These are phyloP conservation scores for Isabelozyma pseudorhagii DNA, from an alignment of 805 yeast genomes.

Conservation along the genomic window DNA sequence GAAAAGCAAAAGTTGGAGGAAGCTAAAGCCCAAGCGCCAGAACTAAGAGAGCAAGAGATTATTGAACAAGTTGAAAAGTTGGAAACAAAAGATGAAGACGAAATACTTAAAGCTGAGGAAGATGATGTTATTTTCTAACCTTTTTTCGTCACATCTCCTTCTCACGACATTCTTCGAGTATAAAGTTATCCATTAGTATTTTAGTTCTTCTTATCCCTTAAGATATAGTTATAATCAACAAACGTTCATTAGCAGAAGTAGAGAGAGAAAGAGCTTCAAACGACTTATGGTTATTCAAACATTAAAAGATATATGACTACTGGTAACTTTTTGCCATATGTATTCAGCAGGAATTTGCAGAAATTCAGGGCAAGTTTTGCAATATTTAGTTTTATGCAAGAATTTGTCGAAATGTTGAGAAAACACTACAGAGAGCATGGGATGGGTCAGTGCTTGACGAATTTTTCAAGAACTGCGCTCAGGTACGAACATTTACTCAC, in stretches of 20 bases:
- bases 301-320: no score
- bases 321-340: no score
- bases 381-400: no score
- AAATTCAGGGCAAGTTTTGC: no score
- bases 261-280: not conserved
- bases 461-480: no score
- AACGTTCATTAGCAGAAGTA: not conserved
- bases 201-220: not conserved
- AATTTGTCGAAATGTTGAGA: no score
- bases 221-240: not conserved
- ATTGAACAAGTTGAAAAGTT: constrained; percentile 26
- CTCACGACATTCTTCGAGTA: not conserved
- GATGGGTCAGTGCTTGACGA: no score
- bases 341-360: no score
- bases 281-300: no score
- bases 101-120: constrained; percentile 39
- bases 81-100: constrained; percentile 15
- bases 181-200: not conserved
- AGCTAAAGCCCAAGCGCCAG: not conserved
- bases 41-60: constrained; percentile 16
- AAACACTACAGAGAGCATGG: no score
- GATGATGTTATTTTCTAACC: constrained; percentile 43
- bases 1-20: constrained; percentile 20
- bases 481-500: no score
- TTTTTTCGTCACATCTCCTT: not conserved